Base-by-base conservation (phyloP, 257 asterid genomes). In the Rhazya stricta region DNA sequence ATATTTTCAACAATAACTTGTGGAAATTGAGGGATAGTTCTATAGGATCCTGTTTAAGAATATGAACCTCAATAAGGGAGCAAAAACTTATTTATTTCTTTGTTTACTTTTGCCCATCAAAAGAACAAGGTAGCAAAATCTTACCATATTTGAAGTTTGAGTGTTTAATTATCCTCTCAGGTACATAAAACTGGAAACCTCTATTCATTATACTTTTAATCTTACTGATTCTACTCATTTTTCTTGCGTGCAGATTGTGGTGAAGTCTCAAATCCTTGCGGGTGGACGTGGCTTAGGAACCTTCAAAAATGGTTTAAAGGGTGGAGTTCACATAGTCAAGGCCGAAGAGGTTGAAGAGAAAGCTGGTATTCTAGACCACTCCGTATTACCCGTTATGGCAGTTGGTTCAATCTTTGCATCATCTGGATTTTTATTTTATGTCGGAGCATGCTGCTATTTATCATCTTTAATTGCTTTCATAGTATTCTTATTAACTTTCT, bases 261-360 rank as follows among this genome's bases (percentile, higher is more conserved):
- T 92, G 73, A 94, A 94, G 89, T 87, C 97, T 25, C 99, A 92
- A 84, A 85, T 92, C 76, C 99, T 94, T 82, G 97, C 97, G 67
- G 97, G 97, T 78, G 96, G 98, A 1, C 83, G 97, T 72, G 97
- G 97, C 46, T 77, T 94, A 75, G 98, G 99, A 72, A 90, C 95
- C 23, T 94, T 94, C 67, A 94, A 94, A 84, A 94, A 89, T 83
- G 99, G 97, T 74, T 84, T 94, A 66, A 86, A 91, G 77, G 96
- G 97, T 56, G 97, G 99, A 79, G 99, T 94, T 78, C 97, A 92
- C 83, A 92, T 94, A 71, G 95, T 89, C 65, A 90, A 90, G 87
- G 61, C 88, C 43, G 96, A 90, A 30, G 89, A 92, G 84, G 97
- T 86, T 79, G 94, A 83, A 85, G 88, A 88, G 37, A 84, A 85